Percentiles rank a stretch among this genome's conserved stretches.
Conservation (phyloP, 495 filamentous ascomycete genomes). For the Filosporella fistucella region DNA sequence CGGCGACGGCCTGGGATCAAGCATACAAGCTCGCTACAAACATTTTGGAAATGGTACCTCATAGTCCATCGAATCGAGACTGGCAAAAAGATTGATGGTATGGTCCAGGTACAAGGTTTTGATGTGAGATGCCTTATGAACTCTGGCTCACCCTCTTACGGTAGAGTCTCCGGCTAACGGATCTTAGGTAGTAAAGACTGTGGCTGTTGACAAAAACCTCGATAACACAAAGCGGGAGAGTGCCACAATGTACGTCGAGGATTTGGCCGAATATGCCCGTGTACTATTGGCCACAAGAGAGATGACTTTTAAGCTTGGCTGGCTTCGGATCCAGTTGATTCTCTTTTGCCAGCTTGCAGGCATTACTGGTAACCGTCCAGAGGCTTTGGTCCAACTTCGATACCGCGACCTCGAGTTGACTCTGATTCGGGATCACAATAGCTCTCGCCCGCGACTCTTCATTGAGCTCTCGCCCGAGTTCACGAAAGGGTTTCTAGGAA, state of each 20-base stretch:
- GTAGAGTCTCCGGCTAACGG: conserved; percentile 11
- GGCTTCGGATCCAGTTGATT: conserved; percentile 29
- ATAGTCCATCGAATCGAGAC: conserved; percentile 40
- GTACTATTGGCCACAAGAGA: conserved; percentile 30
- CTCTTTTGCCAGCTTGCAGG: conserved; percentile 34
- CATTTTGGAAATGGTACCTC: conserved; percentile 36
- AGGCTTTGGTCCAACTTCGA: conserved; percentile 30
- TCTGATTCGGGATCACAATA: conserved; percentile 30
- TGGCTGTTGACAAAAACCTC: conserved; percentile 25
- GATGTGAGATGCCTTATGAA: too few species aligned
- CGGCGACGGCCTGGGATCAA: conserved; percentile 26
- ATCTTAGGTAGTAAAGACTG: conserved; percentile 20
- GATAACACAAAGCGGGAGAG: conserved; percentile 22
- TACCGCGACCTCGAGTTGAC: conserved; percentile 22
- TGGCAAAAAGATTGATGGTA: conserved; percentile 49
- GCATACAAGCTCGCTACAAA: conserved; percentile 29
- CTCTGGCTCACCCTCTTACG: too few species aligned
- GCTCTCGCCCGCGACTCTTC: conserved; percentile 25
- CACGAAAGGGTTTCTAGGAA: conserved; percentile 30
- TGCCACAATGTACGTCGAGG: conserved; percentile 31
- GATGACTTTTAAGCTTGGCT: conserved; percentile 30
- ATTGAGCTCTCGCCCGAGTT: conserved; percentile 31
- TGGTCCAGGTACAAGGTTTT: conserved; percentile 13
- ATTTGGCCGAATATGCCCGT: conserved; percentile 29
- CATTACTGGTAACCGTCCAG: conserved; percentile 30